phyloP scores from a whole-genome alignment of 805 yeast genomes.

The Hanseniaspora lindneri region DNA sequence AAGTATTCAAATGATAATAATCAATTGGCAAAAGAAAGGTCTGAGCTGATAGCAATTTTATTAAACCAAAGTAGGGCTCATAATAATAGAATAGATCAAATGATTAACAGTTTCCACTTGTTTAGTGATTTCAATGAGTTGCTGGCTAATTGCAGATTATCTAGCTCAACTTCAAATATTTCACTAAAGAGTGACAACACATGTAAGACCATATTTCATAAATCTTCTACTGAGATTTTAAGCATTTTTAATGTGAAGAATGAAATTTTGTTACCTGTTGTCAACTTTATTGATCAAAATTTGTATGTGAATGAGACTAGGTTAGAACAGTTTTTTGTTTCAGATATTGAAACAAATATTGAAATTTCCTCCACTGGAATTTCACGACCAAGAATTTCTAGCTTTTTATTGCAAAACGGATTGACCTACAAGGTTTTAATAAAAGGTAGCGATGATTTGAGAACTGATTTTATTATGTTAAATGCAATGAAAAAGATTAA shows the following conservation, averaged over 20 bases:
- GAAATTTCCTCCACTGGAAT: constrained; percentile 69
- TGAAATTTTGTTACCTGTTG: background rate
- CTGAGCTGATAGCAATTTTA: background rate
- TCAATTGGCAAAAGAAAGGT: background rate
- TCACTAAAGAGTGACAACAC: background rate
- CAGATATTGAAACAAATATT: constrained; percentile 27
- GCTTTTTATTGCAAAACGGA: constrained; percentile 48
- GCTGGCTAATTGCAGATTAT: background rate
- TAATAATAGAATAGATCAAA: background rate
- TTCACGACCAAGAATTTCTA: constrained; percentile 73
- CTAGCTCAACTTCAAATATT: background rate
- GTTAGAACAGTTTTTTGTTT: constrained; percentile 3
- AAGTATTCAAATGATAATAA: constrained; percentile 8
- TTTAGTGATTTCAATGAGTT: constrained; percentile 1
- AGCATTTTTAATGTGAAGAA: background rate
- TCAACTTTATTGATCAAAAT: background rate
- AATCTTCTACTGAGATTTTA: background rate
- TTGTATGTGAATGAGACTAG: background rate
- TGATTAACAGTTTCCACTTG: background rate
- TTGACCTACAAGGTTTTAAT: constrained; percentile 44
- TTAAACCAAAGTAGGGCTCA: background rate
- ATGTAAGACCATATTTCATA: background rate
- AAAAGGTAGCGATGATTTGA: constrained; percentile 78
- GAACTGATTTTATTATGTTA: constrained; percentile 96
- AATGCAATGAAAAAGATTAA: constrained; percentile 89